Conservation (phyloP, 2,329 filamentous ascomycete species). For the Apiospora saccharicola region DNA sequence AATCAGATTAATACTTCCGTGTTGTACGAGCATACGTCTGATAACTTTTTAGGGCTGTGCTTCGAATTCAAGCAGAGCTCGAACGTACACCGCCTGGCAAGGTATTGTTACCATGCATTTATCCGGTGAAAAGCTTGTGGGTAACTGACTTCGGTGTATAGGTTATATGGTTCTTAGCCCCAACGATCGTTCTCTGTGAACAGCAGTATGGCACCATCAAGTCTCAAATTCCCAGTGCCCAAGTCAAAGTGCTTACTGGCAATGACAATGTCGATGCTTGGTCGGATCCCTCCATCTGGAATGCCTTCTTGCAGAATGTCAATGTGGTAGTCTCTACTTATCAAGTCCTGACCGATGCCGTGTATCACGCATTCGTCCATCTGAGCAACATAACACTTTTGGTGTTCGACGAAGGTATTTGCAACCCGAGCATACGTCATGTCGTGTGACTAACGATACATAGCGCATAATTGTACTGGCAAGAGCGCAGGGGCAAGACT, state of each 20-base stretch:
- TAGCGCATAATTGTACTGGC: constrained; percentile 77
- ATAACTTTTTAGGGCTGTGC: constrained; percentile 61
- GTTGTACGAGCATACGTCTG: constrained; percentile 1
- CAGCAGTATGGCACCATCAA: constrained; percentile 71
- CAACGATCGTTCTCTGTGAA: constrained; percentile 70
- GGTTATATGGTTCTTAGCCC: constrained; percentile 77
- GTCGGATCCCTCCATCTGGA: constrained; percentile 73
- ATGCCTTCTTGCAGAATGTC: constrained; percentile 67
- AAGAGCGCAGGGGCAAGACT: constrained; percentile 72
- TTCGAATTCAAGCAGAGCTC: constrained; percentile 72
- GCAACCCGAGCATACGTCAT: background rate
- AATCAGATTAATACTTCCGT: background rate
- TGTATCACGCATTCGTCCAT: constrained; percentile 76
- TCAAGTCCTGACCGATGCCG: constrained; percentile 76
- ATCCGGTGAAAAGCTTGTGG: background rate
- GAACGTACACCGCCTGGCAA: constrained; percentile 60
- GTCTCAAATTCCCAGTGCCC: constrained; percentile 65
- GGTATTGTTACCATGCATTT: constrained; percentile 47
- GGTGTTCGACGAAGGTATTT: constrained; percentile 82
- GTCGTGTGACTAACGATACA: constrained; percentile 29
- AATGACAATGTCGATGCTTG: constrained; percentile 76
- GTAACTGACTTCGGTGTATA: constrained; percentile 35
- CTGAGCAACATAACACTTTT: constrained; percentile 71
- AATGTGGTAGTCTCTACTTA: constrained; percentile 81
- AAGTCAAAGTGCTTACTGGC: constrained; percentile 71